phyloP scores from a whole-genome alignment of 73 alveolate species.

The Durusdinium trenchii region DNA sequence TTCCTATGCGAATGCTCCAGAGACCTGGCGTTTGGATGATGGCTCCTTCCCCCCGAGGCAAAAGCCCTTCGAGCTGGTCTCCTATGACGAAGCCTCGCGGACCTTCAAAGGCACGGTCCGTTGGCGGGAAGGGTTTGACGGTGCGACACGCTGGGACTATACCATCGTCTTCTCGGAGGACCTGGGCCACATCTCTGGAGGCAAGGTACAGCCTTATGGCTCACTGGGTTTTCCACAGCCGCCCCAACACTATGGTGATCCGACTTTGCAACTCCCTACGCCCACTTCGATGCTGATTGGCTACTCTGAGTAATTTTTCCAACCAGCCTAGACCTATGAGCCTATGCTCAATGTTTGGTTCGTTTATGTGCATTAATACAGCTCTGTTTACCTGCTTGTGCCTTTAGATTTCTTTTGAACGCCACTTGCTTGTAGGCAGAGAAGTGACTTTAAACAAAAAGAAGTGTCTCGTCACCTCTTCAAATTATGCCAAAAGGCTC shows the following conservation, averaged over 20 bases:
- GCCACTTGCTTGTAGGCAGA: not conserved
- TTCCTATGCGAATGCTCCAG: constrained; percentile 85
- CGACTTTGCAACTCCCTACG: not conserved
- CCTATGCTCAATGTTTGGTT: not conserved
- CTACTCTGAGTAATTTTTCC: too few species aligned
- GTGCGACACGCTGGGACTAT: constrained; percentile 69
- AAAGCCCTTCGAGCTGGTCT: not conserved
- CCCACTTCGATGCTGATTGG: not conserved
- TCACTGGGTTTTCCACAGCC: constrained; percentile 6
- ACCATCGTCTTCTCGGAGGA: constrained; percentile 56
- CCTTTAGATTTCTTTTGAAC: not conserved
- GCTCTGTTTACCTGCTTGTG: not conserved
- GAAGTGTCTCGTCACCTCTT: not conserved
- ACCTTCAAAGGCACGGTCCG: constrained; percentile 24
- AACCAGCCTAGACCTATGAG: not conserved
- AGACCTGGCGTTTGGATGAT: constrained; percentile 34
- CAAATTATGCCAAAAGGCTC: not conserved
- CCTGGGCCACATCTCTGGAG: not conserved
- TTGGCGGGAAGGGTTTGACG: constrained; percentile 52
- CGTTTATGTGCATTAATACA: not conserved
- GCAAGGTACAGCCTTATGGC: constrained; percentile 76
- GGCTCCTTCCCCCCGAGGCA: constrained; percentile 19
- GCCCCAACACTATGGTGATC: constrained; percentile 32
- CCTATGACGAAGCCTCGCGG: constrained; percentile 2
- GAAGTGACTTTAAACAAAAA: not conserved